Evolutionary conservation across 1,284 basidiomycete genomes (phyloP), one percentile per base, ranked within the genome.

Genomic region (Ganoderma leucocontextum): DNA sequence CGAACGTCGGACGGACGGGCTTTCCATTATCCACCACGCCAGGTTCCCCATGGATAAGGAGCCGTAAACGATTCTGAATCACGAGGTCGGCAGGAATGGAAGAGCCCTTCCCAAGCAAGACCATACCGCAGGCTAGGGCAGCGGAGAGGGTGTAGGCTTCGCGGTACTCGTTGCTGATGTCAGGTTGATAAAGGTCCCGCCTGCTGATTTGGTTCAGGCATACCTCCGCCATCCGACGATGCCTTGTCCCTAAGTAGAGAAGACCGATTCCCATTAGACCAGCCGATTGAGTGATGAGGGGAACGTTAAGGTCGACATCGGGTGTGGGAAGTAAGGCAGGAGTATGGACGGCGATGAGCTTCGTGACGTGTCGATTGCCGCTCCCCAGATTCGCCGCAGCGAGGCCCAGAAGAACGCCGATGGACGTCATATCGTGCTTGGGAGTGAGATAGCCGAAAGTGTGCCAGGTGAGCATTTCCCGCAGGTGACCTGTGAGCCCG

Each of bases 371-470:
- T 62, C 89, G 85, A 75, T 99, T 96, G 58, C 89, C 88, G 58
- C 87, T 95, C 1, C 97, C 97, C n/a, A 96, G 85, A 75, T 96
- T 95, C 0, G 96, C 95, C 1, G 95, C 94, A 1, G 95, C 91
- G 49, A 99, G 85, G 19, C 98, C 98, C 4, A 99, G 89, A 1
- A 99, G 85, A 44, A 99, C 87, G 1, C 94, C 98, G 60, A 98
- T 95, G 4, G 96, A 96, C 0, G 97, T 98, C 68, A 95, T 86
- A 74, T 98, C 95, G 78, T 99, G 96, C 75, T 99, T 96, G 8
- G 95, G 94, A 7, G 96, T 96, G 71, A 99, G 88, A 79, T 98
- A 99, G 17, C 91, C 89, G 79, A 96, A 94, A 0, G 93, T 93
- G 77, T 94, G 92, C 89, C 95, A 97, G 0, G 95, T 94, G 71